phyloP scores from a whole-genome alignment of 108 stramenopile species.

The Cyclostephanos tholiformis region DNA sequence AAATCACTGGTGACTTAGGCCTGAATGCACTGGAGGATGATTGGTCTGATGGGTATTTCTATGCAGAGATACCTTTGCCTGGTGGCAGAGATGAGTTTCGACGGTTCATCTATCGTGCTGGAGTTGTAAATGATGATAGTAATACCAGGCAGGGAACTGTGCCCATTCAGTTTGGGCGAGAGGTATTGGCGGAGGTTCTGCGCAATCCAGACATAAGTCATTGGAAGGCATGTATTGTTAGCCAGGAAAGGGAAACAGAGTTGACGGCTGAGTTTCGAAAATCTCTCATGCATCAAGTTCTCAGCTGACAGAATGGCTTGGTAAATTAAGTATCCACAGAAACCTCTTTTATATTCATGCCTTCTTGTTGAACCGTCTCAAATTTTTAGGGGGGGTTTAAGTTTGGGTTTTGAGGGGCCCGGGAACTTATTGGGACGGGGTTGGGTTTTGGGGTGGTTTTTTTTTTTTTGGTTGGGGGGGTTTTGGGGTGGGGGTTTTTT shows the following conservation, averaged over 20 bases:
- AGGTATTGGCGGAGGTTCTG: slow-evolving; percentile 78
- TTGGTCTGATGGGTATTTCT: slow-evolving; percentile 59
- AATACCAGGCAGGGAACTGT: slow-evolving; percentile 27
- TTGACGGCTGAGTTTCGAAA: slow-evolving; percentile 60
- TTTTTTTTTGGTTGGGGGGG: too few species aligned
- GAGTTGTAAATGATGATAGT: slow-evolving; percentile 18
- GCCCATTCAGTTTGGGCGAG: slow-evolving; percentile 90
- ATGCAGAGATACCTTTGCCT: slow-evolving; percentile 56
- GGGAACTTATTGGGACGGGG: too few species aligned
- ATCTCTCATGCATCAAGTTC: slow-evolving; percentile 29
- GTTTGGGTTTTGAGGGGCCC: too few species aligned
- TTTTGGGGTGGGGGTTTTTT: too few species aligned
- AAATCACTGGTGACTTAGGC: slow-evolving; percentile 71
- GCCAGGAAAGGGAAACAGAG: slow-evolving; percentile 73
- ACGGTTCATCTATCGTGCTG: slow-evolving; percentile 56
- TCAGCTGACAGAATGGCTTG: neutral
- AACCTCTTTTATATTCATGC: too few species aligned
- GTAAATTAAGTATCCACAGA: too few species aligned
- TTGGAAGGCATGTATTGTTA: slow-evolving; percentile 87
- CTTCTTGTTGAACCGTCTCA: too few species aligned
- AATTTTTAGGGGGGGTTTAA: too few species aligned
- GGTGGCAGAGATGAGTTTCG: slow-evolving; percentile 48
- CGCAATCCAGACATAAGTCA: slow-evolving; percentile 69
- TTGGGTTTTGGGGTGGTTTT: too few species aligned
- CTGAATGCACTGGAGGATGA: slow-evolving; percentile 56